Evolutionary conservation across 2,329 filamentous ascomycete genomes (phyloP), one percentile per base, ranked within the genome.

Genomic region (Ascochyta rabiei): DNA sequence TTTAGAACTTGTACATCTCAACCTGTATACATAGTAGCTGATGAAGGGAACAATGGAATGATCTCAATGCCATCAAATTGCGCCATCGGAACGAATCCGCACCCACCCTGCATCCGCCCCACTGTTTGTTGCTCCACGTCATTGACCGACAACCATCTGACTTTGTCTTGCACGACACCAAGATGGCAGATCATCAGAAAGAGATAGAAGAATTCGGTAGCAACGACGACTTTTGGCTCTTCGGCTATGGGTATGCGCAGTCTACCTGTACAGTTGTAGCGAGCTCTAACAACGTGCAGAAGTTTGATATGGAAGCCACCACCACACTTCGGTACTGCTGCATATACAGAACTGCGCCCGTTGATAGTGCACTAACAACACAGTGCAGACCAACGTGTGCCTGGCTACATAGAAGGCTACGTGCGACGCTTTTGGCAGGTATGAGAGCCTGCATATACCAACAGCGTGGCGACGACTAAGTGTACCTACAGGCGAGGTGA

Each of bases 361-460:
- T 30, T 13, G 12, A 30, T 30, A 13, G 13, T 28, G 24, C 4
- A 35, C 39, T 42, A 33, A 44, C 21, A n/a, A 47, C 40, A 47
- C 37, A 44, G 33, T 50, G 24, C 64, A 97, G 93, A 98, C 72
- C 84, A 86, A 66, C 84, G 92, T 53, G 81, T 98, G 24, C 90
- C 92, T 2, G 95, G 93, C 42, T 97, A 91, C 80, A 92, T 98
- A 19, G 89, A 87, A 64, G 92, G 93, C 64, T 99, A 97, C 74
- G 93, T 99, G 35, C 87, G 95, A 53, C 85, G 95, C 33, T 98
- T 99, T 77, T 99, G 95, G 95, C 95, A 99, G 87, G 93, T 96
- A 82, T 67, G 89, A 65, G 30, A 39, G 33, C 40, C 45, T 52
- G 30, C 30, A 48, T 23, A 18, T 23, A 18, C 15, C 41, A 15